Base-by-base conservation (phyloP, 345 rosid species). In the Abelmoschus esculentus region DNA sequence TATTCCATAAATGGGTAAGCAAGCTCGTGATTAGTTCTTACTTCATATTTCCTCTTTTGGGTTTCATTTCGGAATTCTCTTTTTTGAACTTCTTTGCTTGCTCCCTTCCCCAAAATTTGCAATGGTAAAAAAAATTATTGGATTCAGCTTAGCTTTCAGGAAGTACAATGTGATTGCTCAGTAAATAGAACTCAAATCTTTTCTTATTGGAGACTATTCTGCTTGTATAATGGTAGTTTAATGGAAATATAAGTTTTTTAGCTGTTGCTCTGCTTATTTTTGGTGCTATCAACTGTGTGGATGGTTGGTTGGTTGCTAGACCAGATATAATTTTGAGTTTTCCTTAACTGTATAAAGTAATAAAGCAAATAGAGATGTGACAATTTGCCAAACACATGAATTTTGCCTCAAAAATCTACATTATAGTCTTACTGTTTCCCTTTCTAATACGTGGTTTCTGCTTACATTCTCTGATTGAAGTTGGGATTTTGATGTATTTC, bases 1-100 rank as follows among this genome's bases (percentile, higher is more conserved):
- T 92, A 71, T 96, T 96, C 64, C 97, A 96, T 78, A 92, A 96
- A 84, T 89, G 97, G 98, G 99, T 95, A 85, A 47, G 83, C 11
- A 0, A 53, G n/a, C 70, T 71, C 76, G 7, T 44, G 8, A 15
- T 47, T 61, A 42, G 26, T 17, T 55, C 61, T 14, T 40, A 34
- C 32, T 61, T 15, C 15, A 7, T 36, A 36, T 7, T 36, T 36
- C 8, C 6, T 66, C 31, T 74, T 74, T 59, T 2, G 11, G n/a
- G 44, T 26, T 50, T 22, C 12, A 34, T 63, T 15, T 13, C 52
- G 10, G 17, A 38, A 61, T 17, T 29, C 28, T 9, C 18, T 68
- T 44, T 44, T 38, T 26, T 18, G 6, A 53, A 36, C 28, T 53
- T 49, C 55, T 40, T 49, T 28, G 14, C 61, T 73, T 52, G 54